Evolutionary conservation across 2,329 filamentous ascomycete genomes (phyloP).

Genomic region (Akanthomyces dipterigenus): DNA sequence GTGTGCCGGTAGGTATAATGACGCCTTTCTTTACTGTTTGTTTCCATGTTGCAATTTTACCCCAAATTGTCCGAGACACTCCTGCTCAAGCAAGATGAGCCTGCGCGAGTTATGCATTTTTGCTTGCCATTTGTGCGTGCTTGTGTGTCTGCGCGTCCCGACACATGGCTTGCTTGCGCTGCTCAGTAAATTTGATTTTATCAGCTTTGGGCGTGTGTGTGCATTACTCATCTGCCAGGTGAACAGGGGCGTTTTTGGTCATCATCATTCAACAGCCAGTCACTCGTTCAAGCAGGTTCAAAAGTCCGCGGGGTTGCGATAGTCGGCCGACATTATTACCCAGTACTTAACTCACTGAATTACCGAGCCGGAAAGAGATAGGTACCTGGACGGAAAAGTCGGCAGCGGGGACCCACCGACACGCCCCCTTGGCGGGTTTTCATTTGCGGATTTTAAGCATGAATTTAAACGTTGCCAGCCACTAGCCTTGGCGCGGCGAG

Average conservation of each 20-base stretch:
- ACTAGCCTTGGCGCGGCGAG: constrained; percentile 33
- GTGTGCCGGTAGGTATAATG: background rate
- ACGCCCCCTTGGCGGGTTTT: background rate
- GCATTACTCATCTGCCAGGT: no score
- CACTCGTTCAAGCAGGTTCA: no score
- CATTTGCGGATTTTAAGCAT: constrained; percentile 36
- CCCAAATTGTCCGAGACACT: background rate
- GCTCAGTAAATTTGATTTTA: no score
- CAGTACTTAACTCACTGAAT: no score
- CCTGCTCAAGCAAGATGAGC: background rate
- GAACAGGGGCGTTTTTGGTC: background rate
- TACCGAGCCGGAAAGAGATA: background rate
- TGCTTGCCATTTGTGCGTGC: background rate
- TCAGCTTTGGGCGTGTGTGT: background rate
- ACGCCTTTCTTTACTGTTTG: background rate
- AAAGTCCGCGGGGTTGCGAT: no score
- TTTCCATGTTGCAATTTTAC: background rate
- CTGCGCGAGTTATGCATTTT: background rate
- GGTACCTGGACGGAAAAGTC: constrained; percentile 12
- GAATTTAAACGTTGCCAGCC: constrained; percentile 45
- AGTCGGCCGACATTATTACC: no score
- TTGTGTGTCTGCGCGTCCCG: background rate
- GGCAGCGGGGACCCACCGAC: constrained; percentile 5
- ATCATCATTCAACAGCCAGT: no score
- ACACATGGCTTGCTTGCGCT: background rate